phyloP scores from a whole-genome alignment of 371 early-diverging fungal genomes.

The Apophysomyces sp. region DNA sequence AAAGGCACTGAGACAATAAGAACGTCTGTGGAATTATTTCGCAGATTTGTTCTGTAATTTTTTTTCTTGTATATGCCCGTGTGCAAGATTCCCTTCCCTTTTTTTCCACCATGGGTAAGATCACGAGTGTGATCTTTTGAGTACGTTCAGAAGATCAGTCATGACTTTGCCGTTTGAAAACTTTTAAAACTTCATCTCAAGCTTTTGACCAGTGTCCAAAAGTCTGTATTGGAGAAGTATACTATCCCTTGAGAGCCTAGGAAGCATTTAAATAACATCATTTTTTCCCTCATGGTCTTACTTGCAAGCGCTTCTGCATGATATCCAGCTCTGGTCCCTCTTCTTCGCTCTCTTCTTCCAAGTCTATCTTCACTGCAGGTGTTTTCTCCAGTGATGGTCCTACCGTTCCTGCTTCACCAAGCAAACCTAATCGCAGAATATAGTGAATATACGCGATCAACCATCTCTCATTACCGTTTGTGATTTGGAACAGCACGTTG shows the following conservation, averaged over 20 bases:
- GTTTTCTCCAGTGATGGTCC: conserved; percentile 54
- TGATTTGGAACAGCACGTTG: conserved; percentile 84
- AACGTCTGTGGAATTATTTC: background rate
- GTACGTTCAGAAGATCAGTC: background rate
- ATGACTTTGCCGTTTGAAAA: background rate
- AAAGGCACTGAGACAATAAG: conserved; percentile 32
- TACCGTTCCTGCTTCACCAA: conserved; percentile 70
- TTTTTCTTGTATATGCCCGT: background rate
- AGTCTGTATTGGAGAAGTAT: background rate
- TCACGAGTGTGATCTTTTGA: too few species aligned
- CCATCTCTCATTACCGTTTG: conserved; percentile 64
- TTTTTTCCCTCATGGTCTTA: conserved; percentile 15
- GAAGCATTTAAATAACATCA: background rate
- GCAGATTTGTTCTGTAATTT: background rate
- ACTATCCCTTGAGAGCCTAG: conserved; percentile 1
- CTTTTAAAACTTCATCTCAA: background rate
- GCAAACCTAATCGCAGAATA: conserved; percentile 44
- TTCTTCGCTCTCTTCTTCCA: conserved; percentile 62
- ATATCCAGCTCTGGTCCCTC: conserved; percentile 77
- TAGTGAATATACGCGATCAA: too few species aligned
- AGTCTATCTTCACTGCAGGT: conserved; percentile 39
- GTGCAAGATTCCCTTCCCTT: background rate
- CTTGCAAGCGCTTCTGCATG: conserved; percentile 86
- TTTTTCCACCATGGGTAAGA: background rate
- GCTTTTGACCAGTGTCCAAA: background rate